A percentile compares a stretch with the other conserved stretches of the same genome.
These are phyloP conservation scores for Lithospermum erythrorhizon DNA, from an alignment of 257 asterid species.

Conservation along the genomic window DNA sequence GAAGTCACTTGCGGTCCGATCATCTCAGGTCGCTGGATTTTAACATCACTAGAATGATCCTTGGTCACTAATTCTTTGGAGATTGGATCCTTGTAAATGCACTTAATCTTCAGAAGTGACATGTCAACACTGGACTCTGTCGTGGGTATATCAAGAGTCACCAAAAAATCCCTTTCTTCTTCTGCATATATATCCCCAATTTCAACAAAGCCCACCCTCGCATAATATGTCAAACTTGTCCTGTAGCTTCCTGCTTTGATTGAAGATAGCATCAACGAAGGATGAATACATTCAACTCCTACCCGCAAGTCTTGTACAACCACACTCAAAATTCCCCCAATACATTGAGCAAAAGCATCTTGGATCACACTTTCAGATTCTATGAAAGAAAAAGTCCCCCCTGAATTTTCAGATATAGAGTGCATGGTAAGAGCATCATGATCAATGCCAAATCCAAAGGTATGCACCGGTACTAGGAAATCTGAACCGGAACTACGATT, in stretches of 20 bases:
- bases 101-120: slow-evolving; percentile 44
- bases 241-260: slow-evolving; percentile 77
- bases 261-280: slow-evolving; percentile 29
- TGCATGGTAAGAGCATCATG: slow-evolving; percentile 84
- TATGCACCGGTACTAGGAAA: slow-evolving; percentile 56
- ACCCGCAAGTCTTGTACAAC: slow-evolving; percentile 59
- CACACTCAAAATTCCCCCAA: slow-evolving; percentile 84
- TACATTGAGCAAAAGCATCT: slow-evolving; percentile 98
- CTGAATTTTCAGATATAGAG: slow-evolving; percentile 61
- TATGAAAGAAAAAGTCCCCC: slow-evolving; percentile 93
- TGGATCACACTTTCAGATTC: slow-evolving; percentile 74
- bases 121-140: slow-evolving; percentile 30
- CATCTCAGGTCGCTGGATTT: slow-evolving; percentile 39
- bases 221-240: slow-evolving; percentile 25
- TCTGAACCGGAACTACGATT: slow-evolving; percentile 23
- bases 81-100: slow-evolving; percentile 45
- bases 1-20: slow-evolving; percentile 33
- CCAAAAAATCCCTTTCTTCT: slow-evolving; percentile 78
- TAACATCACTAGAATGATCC: slow-evolving; percentile 29
- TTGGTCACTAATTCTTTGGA: slow-evolving; percentile 23
- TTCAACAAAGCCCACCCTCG: slow-evolving; percentile 39
- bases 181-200: slow-evolving; percentile 89
- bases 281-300: slow-evolving; percentile 55
- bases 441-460: slow-evolving; percentile 87
- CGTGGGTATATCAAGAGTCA: slow-evolving; percentile 46